Conservation (phyloP, 345 rosid species). For the Gossypioides kirkii region DNA sequence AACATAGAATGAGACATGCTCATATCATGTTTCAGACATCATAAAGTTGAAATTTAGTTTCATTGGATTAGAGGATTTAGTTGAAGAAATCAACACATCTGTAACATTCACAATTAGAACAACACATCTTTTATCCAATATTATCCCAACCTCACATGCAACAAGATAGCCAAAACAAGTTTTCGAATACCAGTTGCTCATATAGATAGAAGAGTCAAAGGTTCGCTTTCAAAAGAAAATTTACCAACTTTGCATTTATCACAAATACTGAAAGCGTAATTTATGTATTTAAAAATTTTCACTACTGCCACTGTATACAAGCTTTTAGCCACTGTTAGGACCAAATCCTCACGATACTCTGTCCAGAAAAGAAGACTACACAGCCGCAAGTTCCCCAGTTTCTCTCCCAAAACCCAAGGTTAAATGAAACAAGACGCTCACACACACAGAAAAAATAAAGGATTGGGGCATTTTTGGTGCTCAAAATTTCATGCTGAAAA, state of each 20-base stretch:
- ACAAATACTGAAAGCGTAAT: neutral
- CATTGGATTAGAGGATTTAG: neutral
- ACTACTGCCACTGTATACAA: neutral
- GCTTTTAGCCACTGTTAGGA: neutral
- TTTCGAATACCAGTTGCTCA: neutral
- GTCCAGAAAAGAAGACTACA: neutral
- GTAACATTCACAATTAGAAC: neutral
- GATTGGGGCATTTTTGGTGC: neutral
- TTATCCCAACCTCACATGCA: neutral
- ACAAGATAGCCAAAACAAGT: neutral
- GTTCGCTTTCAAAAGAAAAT: neutral
- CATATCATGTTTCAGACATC: neutral
- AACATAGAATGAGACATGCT: neutral
- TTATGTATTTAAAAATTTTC: neutral
- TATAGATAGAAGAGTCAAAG: neutral
- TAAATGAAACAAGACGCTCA: neutral
- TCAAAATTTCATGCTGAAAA: neutral
- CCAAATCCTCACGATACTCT: neutral
- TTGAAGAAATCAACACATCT: neutral
- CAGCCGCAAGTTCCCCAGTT: neutral
- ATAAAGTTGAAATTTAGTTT: neutral
- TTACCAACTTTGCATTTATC: neutral
- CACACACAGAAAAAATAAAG: neutral
- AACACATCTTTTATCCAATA: neutral
- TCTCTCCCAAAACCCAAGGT: neutral